Evolutionary conservation across 164 flowering plant species (phyloP).

Genomic region (Protea cynaroides): DNA sequence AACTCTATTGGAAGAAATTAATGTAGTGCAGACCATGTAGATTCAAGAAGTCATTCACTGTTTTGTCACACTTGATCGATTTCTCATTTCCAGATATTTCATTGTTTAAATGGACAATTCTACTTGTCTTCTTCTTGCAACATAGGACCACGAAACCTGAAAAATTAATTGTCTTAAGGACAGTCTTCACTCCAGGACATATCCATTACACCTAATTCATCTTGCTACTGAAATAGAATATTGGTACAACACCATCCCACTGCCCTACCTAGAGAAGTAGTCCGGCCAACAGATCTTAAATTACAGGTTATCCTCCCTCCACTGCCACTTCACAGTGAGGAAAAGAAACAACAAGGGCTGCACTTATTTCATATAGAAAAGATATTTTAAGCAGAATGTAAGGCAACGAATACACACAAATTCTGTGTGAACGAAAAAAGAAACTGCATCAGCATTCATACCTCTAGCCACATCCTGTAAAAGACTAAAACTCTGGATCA

Average conservation of each 20-base stretch:
- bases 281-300: background rate
- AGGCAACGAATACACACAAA: constrained; percentile 19
- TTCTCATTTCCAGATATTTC: no score
- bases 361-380: constrained; percentile 29
- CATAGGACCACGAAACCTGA: no score
- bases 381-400: constrained; percentile 19
- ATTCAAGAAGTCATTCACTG: no score
- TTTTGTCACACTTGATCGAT: no score
- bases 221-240: background rate
- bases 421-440: constrained; percentile 14
- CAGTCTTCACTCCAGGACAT: no score
- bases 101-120: no score
- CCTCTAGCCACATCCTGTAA: constrained; percentile 8
- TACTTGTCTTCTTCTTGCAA: no score
- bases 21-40: no score
- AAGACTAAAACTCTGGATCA: background rate
- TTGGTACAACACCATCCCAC: background rate
- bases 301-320: constrained; percentile 12
- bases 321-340: constrained; percentile 21
- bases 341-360: constrained; percentile 15
- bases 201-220: background rate
- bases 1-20: no score
- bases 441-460: constrained; percentile 9
- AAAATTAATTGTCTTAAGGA: no score
- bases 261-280: background rate